Base-by-base conservation (phyloP, 805 yeast species). In the Cyberlindnera misumaiensis region DNA sequence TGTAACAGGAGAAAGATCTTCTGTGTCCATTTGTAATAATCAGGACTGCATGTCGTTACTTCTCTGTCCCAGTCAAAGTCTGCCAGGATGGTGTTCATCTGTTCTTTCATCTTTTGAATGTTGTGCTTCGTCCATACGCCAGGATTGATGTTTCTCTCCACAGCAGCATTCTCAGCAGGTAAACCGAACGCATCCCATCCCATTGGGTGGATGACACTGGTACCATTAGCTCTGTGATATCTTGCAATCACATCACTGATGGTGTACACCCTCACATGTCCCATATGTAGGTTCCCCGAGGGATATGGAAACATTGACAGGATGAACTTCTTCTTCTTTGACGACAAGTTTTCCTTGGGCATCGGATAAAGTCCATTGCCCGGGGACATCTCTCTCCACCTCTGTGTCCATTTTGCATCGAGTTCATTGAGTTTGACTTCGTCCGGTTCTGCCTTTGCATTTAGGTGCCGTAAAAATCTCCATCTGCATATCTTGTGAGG, bases 181-280 rank as follows among this genome's bases (percentile, higher is more conserved):
- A 93, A 67, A 1, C 98, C 98, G 68, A 93, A 93, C 0, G 97
- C 95, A 66, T 93, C 98, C 97, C 97, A 93, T 0, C 98, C 98
- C 95, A 93, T 89, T 0, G 97, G 97, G 56, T 93, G 96, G 2
- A 90, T 68, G 11, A 90, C 96, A 28, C 78, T 64, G 48, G 70
- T 73, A 1, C 96, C 96, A 36, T 72, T 74, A 62, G 85, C 71
- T 46, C 93, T 67, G 47, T 85, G 74, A 58, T 74, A 90, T 47
- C 97, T 67, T 2, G 95, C 73, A 29, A 93, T 56, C 3, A 79
- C 82, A 59, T 93, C 98, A 49, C 89, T 78, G 24, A 93, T 87
- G 1, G 96, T 83, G 59, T 85, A 93, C 0, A 93, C 98, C 38
- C 98, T 67, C 32, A 89, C 69, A 60, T 93, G 98, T 0, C 98